These are phyloP conservation scores for Fusarium sp. DNA, from an alignment of 2,329 filamentous ascomycete genomes.

Conservation along the genomic window DNA sequence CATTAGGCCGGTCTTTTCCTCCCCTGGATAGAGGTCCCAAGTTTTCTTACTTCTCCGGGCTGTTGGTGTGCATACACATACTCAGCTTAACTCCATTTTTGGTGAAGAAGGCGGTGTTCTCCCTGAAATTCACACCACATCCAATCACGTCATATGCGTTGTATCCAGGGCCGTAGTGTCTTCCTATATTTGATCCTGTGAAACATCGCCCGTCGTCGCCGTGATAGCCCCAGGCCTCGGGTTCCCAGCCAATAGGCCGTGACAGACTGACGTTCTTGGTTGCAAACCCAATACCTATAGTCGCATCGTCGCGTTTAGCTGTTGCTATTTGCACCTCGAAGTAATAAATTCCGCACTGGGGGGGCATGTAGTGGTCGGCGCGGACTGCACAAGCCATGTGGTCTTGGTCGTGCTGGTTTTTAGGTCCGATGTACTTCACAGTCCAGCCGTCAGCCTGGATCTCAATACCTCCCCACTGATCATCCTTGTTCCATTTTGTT, in stretches of 20 bases:
- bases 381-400: conserved; percentile 84
- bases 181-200: conserved; percentile 63
- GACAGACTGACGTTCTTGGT: conserved; percentile 61
- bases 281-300: conserved; percentile 70
- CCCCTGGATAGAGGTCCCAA: neutral
- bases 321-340: conserved; percentile 73
- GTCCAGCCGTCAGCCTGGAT: conserved; percentile 77
- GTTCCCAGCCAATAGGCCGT: conserved; percentile 71
- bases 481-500: conserved; percentile 80
- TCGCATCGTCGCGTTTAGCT: conserved; percentile 63
- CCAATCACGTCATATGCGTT: conserved; percentile 66
- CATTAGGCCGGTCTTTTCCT: neutral
- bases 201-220: conserved; percentile 73
- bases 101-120: conserved; percentile 72
- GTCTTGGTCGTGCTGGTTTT: conserved; percentile 60
- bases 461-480: conserved; percentile 78
- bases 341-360: conserved; percentile 93
- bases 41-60: neutral
- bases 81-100: conserved; percentile 68
- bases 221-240: conserved; percentile 74
- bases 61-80: conserved; percentile 45
- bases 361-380: conserved; percentile 85
- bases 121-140: conserved; percentile 72
- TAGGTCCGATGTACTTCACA: conserved; percentile 65
- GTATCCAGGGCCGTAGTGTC: conserved; percentile 65